phyloP scores from a whole-genome alignment of 1,139 yeast species.

The Saccharomyces hybrid region DNA sequence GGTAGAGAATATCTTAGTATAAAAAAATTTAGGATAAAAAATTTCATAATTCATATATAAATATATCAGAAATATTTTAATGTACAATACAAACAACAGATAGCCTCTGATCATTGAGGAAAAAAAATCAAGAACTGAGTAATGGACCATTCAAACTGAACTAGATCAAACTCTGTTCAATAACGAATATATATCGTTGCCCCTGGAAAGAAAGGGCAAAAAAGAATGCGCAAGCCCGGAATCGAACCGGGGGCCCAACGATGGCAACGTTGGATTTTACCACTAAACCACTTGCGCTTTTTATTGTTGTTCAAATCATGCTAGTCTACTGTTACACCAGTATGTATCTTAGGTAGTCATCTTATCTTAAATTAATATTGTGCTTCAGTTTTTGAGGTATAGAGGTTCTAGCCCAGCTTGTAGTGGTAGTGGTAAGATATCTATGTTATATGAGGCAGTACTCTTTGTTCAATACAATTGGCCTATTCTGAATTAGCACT shows the following conservation, averaged over 20 bases:
- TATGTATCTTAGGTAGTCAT: no score
- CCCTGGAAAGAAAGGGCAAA: neutral
- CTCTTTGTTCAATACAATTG: no score
- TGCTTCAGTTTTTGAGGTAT: no score
- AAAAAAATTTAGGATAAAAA: neutral
- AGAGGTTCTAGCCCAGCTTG: no score
- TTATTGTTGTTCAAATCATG: no score
- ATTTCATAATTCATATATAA: neutral
- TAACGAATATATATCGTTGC: no score
- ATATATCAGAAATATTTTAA: neutral
- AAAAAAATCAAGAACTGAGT: neutral
- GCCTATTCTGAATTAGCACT: no score
- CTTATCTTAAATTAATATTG: no score
- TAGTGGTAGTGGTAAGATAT: no score
- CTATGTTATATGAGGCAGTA: no score
- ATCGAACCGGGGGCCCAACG: constrained; percentile 10
- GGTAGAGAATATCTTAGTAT: neutral
- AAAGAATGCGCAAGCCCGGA: constrained; percentile 8
- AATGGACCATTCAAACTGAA: neutral
- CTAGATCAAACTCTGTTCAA: no score
- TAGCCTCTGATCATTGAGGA: neutral
- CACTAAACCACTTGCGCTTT: constrained; percentile 8
- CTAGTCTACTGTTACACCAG: neutral
- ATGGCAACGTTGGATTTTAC: constrained; percentile 9
- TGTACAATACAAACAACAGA: neutral